Percentiles rank a stretch among this genome's conserved stretches.
Conservation (phyloP, 2,329 filamentous ascomycete species). For the Incumbomyces delicatus region DNA sequence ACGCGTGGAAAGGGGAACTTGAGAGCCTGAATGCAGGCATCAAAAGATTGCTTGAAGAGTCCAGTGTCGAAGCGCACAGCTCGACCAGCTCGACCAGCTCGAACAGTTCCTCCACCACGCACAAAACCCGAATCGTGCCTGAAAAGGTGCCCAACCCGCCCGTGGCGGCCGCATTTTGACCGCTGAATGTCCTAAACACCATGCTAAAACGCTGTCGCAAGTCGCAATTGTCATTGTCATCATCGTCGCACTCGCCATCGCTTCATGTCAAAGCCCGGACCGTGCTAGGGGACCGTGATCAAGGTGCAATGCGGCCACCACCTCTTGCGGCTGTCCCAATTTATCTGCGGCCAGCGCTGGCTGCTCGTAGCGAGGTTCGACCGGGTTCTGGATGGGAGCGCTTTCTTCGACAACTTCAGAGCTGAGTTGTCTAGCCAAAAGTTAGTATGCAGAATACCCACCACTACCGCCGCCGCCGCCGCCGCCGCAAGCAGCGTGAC, state of each 20-base stretch:
- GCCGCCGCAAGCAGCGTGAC: background rate
- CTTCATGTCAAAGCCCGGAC: background rate
- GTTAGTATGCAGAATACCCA: background rate
- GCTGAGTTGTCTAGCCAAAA: background rate
- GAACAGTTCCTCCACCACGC: too few species aligned
- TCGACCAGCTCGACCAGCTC: background rate
- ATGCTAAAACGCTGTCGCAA: background rate
- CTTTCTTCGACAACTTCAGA: slow-evolving; percentile 1
- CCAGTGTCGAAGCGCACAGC: background rate
- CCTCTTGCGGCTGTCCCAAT: background rate
- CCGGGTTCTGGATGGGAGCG: background rate
- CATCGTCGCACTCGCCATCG: too few species aligned
- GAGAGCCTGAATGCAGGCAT: slow-evolving; percentile 34
- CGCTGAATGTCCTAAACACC: slow-evolving; percentile 1
- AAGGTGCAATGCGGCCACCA: background rate
- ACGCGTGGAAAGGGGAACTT: slow-evolving; percentile 32
- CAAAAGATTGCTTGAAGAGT: slow-evolving; percentile 32
- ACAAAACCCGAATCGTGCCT: background rate
- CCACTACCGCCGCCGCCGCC: too few species aligned
- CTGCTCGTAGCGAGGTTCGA: background rate
- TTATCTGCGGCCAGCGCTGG: background rate
- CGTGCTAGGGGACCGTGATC: background rate
- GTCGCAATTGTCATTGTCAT: background rate
- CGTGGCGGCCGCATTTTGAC: slow-evolving; percentile 1
- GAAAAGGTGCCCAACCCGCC: background rate